phyloP scores from a whole-genome alignment of 2,329 filamentous ascomycete species.

The Pseudogymnoascus sp. region DNA sequence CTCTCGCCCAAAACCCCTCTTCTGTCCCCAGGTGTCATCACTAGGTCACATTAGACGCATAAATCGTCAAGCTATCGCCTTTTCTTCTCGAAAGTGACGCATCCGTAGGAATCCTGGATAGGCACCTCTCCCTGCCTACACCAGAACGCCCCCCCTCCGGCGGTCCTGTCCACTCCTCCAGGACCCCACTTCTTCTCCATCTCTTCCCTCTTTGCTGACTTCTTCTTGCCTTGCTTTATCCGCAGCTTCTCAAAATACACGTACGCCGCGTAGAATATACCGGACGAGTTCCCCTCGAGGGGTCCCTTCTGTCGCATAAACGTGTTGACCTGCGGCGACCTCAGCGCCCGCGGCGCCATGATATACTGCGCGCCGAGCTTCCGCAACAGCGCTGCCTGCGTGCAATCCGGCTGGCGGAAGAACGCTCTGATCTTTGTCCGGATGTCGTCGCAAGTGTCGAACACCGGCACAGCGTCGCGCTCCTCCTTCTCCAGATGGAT shows the following conservation, averaged over 20 bases:
- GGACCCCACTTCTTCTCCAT: constrained; percentile 36
- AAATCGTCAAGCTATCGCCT: neutral
- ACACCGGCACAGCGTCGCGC: constrained; percentile 38
- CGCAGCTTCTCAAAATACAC: constrained; percentile 52
- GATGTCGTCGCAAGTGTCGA: constrained; percentile 49
- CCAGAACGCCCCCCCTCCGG: neutral
- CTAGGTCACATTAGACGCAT: neutral
- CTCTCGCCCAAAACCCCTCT: neutral
- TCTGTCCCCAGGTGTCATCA: neutral
- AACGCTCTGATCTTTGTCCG: constrained; percentile 47
- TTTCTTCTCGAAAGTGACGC: neutral
- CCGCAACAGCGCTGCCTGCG: constrained; percentile 43
- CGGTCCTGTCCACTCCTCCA: neutral
- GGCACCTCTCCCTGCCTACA: neutral
- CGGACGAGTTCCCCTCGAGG: constrained; percentile 39
- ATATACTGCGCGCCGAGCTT: constrained; percentile 37
- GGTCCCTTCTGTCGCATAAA: constrained; percentile 44
- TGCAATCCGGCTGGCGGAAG: constrained; percentile 39
- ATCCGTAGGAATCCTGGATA: neutral
- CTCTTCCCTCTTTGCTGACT: constrained; percentile 40
- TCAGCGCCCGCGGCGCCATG: constrained; percentile 32
- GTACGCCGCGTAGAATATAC: constrained; percentile 45
- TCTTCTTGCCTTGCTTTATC: constrained; percentile 42
- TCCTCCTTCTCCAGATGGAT: constrained; percentile 41
- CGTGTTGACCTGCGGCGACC: constrained; percentile 36